phyloP scores from a whole-genome alignment of 352 stramenopile species.

The Phytophthora kernoviae region DNA sequence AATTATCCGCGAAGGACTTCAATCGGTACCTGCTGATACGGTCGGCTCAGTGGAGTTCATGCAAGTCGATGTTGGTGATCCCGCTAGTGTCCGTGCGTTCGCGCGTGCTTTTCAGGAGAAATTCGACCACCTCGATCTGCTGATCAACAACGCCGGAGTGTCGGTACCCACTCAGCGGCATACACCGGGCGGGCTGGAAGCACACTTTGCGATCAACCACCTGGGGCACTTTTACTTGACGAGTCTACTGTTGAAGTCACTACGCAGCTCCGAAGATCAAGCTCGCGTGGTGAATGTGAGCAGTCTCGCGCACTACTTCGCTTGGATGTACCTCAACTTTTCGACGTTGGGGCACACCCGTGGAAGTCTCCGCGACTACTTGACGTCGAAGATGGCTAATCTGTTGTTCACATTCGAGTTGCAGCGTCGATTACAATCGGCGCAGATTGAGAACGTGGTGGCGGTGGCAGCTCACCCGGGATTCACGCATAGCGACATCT shows the following conservation, averaged over 20 bases:
- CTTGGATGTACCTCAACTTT: constrained; percentile 41
- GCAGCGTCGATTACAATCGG: constrained; percentile 40
- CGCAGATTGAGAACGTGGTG: constrained; percentile 44
- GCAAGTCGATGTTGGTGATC: constrained; percentile 34
- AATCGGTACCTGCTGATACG: constrained; percentile 2
- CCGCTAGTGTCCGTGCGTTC: constrained; percentile 52
- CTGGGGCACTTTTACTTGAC: constrained; percentile 75
- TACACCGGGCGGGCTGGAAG: constrained; percentile 50
- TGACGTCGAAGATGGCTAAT: constrained; percentile 61
- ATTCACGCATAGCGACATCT: constrained; percentile 57
- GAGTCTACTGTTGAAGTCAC: constrained; percentile 41
- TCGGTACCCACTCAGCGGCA: constrained; percentile 39
- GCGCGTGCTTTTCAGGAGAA: constrained; percentile 35
- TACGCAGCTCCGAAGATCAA: constrained; percentile 39
- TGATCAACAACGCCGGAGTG: constrained; percentile 83
- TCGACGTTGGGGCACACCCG: constrained; percentile 44
- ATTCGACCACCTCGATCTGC: constrained; percentile 53
- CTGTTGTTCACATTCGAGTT: constrained; percentile 73
- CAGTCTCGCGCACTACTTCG: constrained; percentile 50
- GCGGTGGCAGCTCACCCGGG: constrained; percentile 60
- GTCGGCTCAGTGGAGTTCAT: constrained; percentile 65
- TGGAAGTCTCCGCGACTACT: constrained; percentile 48
- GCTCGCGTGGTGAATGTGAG: constrained; percentile 59
- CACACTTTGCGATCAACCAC: constrained; percentile 78
- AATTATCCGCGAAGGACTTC: constrained; percentile 31